These are phyloP conservation scores for Candida pseudoviswanathii DNA, from an alignment of 1,139 yeast species.

Conservation along the genomic window DNA sequence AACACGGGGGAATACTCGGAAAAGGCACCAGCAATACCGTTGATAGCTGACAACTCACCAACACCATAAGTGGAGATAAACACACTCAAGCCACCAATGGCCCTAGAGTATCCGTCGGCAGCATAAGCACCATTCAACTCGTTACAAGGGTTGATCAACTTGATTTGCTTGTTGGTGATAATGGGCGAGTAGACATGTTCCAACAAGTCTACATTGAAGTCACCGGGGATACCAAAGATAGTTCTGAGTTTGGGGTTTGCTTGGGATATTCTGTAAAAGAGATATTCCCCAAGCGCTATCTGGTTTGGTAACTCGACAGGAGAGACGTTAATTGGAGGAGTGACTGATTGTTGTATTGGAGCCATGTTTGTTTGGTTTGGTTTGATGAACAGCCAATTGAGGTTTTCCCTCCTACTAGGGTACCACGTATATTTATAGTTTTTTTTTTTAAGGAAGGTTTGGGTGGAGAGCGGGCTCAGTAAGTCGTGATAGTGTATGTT, in stretches of 20 bases:
- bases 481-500: no score
- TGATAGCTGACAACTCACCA: constrained; percentile 83
- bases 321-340: not conserved
- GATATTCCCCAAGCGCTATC: constrained; percentile 42
- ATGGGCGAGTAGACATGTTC: constrained; percentile 37
- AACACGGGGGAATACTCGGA: constrained; percentile 79
- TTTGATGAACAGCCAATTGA: not conserved
- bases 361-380: constrained; percentile 1
- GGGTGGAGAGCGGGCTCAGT: no score
- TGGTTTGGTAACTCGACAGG: constrained; percentile 8
- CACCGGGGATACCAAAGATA: constrained; percentile 47
- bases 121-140: constrained; percentile 62
- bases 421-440: not conserved
- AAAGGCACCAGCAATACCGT: constrained; percentile 82
- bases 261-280: constrained; percentile 37
- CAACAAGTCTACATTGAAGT: constrained; percentile 39
- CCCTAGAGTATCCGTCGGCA: constrained; percentile 76
- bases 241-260: constrained; percentile 39
- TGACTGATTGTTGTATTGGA: constrained; percentile 5
- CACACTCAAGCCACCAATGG: constrained; percentile 43
- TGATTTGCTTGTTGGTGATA: constrained; percentile 22
- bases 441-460: not conserved
- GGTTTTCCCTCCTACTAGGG: no score
- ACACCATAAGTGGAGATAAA: constrained; percentile 76
- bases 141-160: constrained; percentile 36